Evolutionary conservation across 371 early-diverging fungal genomes (phyloP).

Genomic region (Mucor ambiguus): DNA sequence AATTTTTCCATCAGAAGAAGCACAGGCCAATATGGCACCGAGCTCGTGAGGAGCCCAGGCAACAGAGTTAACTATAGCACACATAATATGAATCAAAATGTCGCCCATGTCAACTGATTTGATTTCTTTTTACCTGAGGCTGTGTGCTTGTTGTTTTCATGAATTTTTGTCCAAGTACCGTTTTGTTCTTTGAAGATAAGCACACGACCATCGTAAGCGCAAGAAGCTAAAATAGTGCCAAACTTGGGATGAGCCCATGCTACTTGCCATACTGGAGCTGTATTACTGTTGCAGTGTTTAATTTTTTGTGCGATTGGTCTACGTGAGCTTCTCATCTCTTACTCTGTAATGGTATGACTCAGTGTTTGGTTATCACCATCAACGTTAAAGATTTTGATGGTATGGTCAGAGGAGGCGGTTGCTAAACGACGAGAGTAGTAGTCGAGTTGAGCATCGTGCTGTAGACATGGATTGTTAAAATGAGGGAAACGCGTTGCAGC

Average conservation of each 20-base stretch:
- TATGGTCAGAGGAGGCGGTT: constrained; percentile 96
- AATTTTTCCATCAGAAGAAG: constrained; percentile 95
- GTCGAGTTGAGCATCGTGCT: constrained; percentile 98
- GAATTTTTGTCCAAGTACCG: constrained; percentile 84
- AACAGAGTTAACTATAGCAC: constrained; percentile 86
- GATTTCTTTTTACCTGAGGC: constrained; percentile 72
- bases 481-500: constrained; percentile 5
- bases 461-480: not conserved
- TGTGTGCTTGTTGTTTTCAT: constrained; percentile 88
- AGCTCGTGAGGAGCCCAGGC: constrained; percentile 98
- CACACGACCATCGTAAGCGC: constrained; percentile 94
- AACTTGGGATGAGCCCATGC: constrained; percentile 99
- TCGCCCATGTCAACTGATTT: not conserved
- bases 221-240: constrained; percentile 93
- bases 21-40: constrained; percentile 91
- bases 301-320: not conserved
- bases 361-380: constrained; percentile 82
- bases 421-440: constrained; percentile 97
- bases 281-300: constrained; percentile 64
- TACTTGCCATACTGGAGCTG: constrained; percentile 99
- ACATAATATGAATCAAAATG: not conserved
- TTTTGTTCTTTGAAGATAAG: constrained; percentile 94
- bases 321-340: not conserved
- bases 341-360: constrained; percentile 57
- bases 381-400: constrained; percentile 91